Evolutionary conservation across 2,329 filamentous ascomycete species (phyloP).

Genomic region (Calonectria fujianensis): DNA sequence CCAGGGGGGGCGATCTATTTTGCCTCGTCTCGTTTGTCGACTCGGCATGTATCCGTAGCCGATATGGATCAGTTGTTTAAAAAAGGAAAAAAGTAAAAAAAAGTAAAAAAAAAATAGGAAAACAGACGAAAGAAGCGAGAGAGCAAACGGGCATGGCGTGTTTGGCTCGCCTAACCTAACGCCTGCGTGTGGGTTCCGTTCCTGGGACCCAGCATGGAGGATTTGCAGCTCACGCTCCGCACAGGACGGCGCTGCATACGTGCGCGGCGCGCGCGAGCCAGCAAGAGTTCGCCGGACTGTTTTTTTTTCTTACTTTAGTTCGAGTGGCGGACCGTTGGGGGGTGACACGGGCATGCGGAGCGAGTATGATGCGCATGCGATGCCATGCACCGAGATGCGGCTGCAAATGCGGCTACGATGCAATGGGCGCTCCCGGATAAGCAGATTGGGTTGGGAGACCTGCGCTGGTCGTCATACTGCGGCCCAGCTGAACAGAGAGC

Average conservation of each 20-base stretch:
- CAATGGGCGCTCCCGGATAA: constrained; percentile 31
- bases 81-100: not conserved
- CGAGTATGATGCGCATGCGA: constrained; percentile 20
- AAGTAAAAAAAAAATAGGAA: not conserved
- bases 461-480: constrained; percentile 28
- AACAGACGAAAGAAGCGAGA: not conserved
- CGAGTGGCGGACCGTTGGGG: constrained; percentile 1
- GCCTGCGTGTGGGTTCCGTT: constrained; percentile 12
- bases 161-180: constrained; percentile 13
- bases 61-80: constrained; percentile 25
- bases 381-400: constrained; percentile 27
- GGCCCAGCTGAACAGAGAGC: constrained; percentile 32
- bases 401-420: constrained; percentile 20
- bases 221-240: constrained; percentile 21
- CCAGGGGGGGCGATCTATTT: not conserved
- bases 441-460: constrained; percentile 3
- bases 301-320: not conserved
- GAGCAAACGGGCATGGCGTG: constrained; percentile 24
- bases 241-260: constrained; percentile 25
- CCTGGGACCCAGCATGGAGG: constrained; percentile 3
- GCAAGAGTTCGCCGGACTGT: constrained; percentile 5
- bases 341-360: constrained; percentile 21
- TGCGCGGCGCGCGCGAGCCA: constrained; percentile 20
- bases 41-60: constrained; percentile 25
- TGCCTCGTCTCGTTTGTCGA: not conserved